These are phyloP conservation scores for Polytolypa hystricis DNA, from an alignment of 2,329 filamentous ascomycete genomes.

Conservation along the genomic window DNA sequence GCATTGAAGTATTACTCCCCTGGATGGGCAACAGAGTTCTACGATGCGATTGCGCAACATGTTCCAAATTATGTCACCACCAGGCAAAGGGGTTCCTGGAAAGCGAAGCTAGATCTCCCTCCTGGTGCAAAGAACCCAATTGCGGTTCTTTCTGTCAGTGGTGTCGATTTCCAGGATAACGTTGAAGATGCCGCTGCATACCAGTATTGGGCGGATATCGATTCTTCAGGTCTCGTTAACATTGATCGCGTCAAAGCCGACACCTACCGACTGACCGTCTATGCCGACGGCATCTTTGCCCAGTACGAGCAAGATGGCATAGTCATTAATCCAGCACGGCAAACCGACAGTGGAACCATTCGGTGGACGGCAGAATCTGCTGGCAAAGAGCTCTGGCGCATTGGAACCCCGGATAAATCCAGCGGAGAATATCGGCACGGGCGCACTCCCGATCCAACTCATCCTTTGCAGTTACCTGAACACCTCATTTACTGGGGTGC, in stretches of 20 bases:
- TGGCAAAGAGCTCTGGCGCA: slow-evolving; percentile 50
- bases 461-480: slow-evolving; percentile 44
- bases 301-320: slow-evolving; percentile 46
- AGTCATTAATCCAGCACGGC: slow-evolving; percentile 32
- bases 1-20: slow-evolving; percentile 42
- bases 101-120: slow-evolving; percentile 43
- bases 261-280: slow-evolving; percentile 52
- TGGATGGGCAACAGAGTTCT: slow-evolving; percentile 49
- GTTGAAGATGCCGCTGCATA: slow-evolving; percentile 43
- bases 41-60: slow-evolving; percentile 50
- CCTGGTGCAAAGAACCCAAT: slow-evolving; percentile 41
- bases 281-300: slow-evolving; percentile 52
- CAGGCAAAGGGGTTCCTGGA: slow-evolving; percentile 40
- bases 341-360: slow-evolving; percentile 27
- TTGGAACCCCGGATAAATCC: slow-evolving; percentile 52
- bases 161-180: slow-evolving; percentile 49
- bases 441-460: slow-evolving; percentile 36
- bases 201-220: slow-evolving; percentile 52
- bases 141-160: slow-evolving; percentile 44
- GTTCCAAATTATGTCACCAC: slow-evolving; percentile 50
- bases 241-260: slow-evolving; percentile 48
- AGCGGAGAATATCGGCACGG: slow-evolving; percentile 52
- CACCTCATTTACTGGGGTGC: slow-evolving; percentile 51
- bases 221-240: slow-evolving; percentile 34
- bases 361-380: slow-evolving; percentile 45